Conservation (phyloP, 23 red algal species). For the Chondrus crispus region DNA sequence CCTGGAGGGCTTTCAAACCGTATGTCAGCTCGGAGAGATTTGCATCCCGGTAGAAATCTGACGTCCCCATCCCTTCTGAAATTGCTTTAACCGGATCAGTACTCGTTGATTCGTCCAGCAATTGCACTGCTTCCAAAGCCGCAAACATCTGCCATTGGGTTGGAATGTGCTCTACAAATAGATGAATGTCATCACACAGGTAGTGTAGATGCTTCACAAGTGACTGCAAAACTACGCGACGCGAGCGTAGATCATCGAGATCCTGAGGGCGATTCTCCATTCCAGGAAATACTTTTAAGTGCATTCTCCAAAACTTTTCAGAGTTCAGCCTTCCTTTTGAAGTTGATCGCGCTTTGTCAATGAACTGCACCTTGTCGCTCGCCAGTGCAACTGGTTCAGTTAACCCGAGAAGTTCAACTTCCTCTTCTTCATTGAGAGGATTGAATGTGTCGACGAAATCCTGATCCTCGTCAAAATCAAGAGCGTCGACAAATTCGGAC, state of each 20-base stretch:
- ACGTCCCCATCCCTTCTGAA: neutral
- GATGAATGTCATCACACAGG: no score
- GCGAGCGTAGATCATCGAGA: no score
- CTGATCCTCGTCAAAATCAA: slow-evolving; percentile 3
- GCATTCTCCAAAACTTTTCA: slow-evolving; percentile 25
- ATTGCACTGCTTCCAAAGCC: no score
- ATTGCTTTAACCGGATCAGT: neutral
- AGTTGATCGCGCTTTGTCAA: neutral
- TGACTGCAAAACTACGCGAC: no score
- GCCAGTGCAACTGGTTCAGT: neutral
- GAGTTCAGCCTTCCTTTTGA: neutral
- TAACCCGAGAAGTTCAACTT: slow-evolving; percentile 23
- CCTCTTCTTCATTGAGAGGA: slow-evolving; percentile 30
- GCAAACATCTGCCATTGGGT: neutral
- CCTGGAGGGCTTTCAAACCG: neutral
- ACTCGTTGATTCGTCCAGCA: neutral
- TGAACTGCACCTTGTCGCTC: neutral
- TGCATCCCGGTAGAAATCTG: slow-evolving; percentile 68
- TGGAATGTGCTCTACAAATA: neutral
- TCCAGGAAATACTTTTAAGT: slow-evolving; percentile 27
- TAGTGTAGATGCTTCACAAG: no score
- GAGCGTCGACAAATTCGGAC: neutral
- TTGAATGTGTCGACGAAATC: slow-evolving; percentile 46
- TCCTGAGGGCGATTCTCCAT: no score
- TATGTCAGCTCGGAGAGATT: slow-evolving; percentile 30